phyloP scores from a whole-genome alignment of 108 stramenopile genomes.

The Skeletonema costatum region DNA sequence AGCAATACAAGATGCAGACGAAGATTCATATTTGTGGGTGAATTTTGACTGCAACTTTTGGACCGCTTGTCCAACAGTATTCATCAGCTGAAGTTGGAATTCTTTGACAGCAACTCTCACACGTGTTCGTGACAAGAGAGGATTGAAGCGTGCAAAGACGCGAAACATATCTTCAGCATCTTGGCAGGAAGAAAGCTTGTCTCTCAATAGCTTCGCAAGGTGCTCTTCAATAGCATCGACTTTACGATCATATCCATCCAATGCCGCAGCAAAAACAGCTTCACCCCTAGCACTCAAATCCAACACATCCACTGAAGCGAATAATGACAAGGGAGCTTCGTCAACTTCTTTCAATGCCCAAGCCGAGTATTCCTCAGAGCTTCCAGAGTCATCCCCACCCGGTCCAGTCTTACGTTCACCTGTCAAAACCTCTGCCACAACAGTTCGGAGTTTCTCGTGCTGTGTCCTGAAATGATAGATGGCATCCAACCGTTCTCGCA shows the following conservation, averaged over 20 bases:
- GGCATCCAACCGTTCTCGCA: constrained; percentile 71
- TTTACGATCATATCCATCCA: constrained; percentile 82
- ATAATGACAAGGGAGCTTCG: constrained; percentile 66
- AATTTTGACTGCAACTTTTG: constrained; percentile 93
- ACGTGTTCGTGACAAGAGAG: constrained; percentile 89
- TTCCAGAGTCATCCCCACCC: constrained; percentile 7
- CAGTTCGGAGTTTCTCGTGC: constrained; percentile 72
- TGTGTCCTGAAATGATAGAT: constrained; percentile 74
- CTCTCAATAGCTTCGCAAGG: constrained; percentile 75
- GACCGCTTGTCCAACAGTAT: constrained; percentile 89
- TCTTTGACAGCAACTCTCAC: constrained; percentile 94
- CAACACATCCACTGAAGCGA: constrained; percentile 68
- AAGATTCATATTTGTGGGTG: constrained; percentile 88
- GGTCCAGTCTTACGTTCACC: constrained; percentile 40
- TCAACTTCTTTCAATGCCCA: constrained; percentile 76
- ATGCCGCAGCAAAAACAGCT: constrained; percentile 63
- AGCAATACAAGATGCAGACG: constrained; percentile 70
- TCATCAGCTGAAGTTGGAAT: constrained; percentile 93
- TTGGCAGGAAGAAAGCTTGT: constrained; percentile 79
- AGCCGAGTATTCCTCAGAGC: constrained; percentile 22
- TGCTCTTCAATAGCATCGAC: constrained; percentile 88
- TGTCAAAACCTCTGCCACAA: constrained; percentile 71
- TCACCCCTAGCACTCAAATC: constrained; percentile 73
- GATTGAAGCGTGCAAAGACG: constrained; percentile 94
- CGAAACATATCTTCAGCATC: constrained; percentile 99